Evolutionary conservation across 2,329 filamentous ascomycete genomes (phyloP).

Genomic region (Cladophialophora bantiana): DNA sequence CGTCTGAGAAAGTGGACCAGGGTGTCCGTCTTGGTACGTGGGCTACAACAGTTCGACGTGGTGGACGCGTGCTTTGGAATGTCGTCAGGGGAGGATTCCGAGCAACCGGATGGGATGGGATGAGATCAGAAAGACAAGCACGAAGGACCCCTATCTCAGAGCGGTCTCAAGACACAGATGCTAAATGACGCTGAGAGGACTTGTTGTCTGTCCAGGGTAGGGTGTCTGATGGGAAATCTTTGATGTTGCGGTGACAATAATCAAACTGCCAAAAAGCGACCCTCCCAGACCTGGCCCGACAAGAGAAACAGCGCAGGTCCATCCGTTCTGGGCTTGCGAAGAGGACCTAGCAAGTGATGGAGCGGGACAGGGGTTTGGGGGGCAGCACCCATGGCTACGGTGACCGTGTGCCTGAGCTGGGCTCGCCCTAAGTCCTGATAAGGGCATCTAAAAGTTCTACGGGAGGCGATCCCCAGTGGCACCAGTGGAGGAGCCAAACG

Average conservation of each 20-base stretch:
- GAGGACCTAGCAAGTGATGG: not conserved
- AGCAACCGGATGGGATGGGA: conserved; percentile 20
- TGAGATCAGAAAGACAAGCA: conserved; percentile 5
- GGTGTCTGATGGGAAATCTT: not conserved
- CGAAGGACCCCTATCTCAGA: conserved; percentile 7
- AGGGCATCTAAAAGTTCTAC: conserved; percentile 6
- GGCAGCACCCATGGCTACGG: conserved; percentile 13
- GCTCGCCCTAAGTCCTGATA: not conserved
- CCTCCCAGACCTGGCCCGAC: conserved; percentile 9
- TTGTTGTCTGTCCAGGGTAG: conserved; percentile 1
- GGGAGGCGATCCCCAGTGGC: conserved; percentile 20
- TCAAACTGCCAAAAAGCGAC: conserved; percentile 20
- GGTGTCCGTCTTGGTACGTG: conserved; percentile 18
- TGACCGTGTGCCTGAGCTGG: conserved; percentile 21
- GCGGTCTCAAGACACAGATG: conserved; percentile 18
- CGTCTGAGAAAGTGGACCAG: conserved; percentile 17
- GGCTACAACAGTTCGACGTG: conserved; percentile 16
- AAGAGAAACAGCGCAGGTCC: conserved; percentile 12
- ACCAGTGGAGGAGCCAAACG: conserved; percentile 12
- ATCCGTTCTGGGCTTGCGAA: conserved; percentile 18
- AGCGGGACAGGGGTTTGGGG: conserved; percentile 17
- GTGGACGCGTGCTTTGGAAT: conserved; percentile 30
- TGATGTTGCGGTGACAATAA: conserved; percentile 29
- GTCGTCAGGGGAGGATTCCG: conserved; percentile 32
- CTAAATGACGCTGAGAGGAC: conserved; percentile 7